Conservation (phyloP, 106 monocot genomes). For the Chionographis japonica region DNA sequence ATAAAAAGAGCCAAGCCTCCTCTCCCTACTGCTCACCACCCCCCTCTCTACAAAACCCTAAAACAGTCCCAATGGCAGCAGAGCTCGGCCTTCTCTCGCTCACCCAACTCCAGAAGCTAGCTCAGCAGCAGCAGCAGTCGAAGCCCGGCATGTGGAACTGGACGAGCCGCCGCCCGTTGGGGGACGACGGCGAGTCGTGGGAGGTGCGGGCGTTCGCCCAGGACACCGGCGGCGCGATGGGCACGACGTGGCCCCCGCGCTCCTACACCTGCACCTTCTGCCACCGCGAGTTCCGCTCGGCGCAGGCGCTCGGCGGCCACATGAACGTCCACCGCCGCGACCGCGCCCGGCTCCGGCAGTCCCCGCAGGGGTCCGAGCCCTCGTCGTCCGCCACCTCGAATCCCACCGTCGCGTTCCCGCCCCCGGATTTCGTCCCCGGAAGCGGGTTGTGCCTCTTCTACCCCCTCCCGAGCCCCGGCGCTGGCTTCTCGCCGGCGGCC, state of each 20-base stretch:
- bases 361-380: background rate
- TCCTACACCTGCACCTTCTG: conserved; percentile 38
- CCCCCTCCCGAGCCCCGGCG: background rate
- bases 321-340: conserved; percentile 35
- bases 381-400: background rate
- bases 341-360: background rate
- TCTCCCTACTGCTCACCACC: too few species aligned
- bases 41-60: too few species aligned
- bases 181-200: conserved; percentile 6
- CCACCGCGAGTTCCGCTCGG: conserved; percentile 33
- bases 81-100: conserved; percentile 12
- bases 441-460: background rate
- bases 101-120: conserved; percentile 8
- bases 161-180: background rate
- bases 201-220: conserved; percentile 4
- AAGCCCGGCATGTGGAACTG: conserved; percentile 1
- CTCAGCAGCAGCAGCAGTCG: conserved; percentile 9
- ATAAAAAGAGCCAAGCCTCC: too few species aligned
- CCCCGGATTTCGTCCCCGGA: background rate
- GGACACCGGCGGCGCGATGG: background rate
- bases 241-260: background rate
- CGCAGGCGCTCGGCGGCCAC: conserved; percentile 26
- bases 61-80: conserved; percentile 7
- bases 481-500: too few species aligned
- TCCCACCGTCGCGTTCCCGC: background rate